These are phyloP conservation scores for Manihot esculenta DNA, from an alignment of 441 rosid species.

Conservation along the genomic window DNA sequence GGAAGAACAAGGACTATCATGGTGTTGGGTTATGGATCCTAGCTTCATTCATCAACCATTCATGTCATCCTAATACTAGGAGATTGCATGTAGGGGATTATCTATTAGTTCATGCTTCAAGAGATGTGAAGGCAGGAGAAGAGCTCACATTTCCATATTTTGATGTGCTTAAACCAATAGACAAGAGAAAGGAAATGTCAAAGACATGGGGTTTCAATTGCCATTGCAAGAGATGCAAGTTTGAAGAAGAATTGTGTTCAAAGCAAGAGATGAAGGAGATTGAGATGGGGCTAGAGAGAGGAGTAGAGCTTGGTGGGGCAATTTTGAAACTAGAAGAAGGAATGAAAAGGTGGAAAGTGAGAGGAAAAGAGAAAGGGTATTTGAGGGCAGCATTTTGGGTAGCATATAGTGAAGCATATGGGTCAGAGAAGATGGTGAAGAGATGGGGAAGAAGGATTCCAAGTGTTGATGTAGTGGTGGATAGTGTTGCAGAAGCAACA, in stretches of 20 bases:
- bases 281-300: conserved; percentile 59
- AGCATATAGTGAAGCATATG: conserved; percentile 51
- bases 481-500: conserved; percentile 57
- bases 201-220: conserved; percentile 79
- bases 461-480: conserved; percentile 48
- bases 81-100: conserved; percentile 73
- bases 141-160: conserved; percentile 79
- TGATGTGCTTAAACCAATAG: conserved; percentile 50
- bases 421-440: conserved; percentile 54
- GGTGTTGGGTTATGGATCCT: conserved; percentile 82
- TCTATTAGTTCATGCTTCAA: conserved; percentile 63
- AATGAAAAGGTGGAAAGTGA: conserved; percentile 64
- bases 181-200: conserved; percentile 62
- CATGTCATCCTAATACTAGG: conserved; percentile 73
- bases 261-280: conserved; percentile 58
- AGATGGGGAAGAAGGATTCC: conserved; percentile 76
- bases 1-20: conserved; percentile 72
- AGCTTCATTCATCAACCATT: conserved; percentile 83
- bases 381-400: conserved; percentile 82
- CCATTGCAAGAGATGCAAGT: conserved; percentile 64
- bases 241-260: conserved; percentile 44
- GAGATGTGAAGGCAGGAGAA: conserved; percentile 80
- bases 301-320: conserved; percentile 51
- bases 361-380: conserved; percentile 74
- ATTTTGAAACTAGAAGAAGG: conserved; percentile 66